A percentile compares a stretch with the other conserved stretches of the same genome.
Evolutionary conservation across 1,284 basidiomycete species (phyloP).

Genomic region (Inonotus obliquus): DNA sequence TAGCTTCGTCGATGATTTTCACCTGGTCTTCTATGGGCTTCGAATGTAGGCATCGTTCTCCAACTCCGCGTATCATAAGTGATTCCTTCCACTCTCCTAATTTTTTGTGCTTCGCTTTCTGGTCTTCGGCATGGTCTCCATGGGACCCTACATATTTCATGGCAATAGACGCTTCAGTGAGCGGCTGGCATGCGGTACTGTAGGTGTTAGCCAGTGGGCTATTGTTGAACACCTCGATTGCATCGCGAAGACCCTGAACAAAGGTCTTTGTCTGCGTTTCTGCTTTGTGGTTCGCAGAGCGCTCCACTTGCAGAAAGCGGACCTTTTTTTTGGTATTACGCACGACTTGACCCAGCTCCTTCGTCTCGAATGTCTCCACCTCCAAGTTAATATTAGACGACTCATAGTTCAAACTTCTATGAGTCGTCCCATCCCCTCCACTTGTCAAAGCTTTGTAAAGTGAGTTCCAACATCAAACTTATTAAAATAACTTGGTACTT

Average conservation of each 20-base stretch:
- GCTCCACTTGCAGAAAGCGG: background rate
- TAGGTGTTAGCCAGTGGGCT: background rate
- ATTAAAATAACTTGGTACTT: background rate
- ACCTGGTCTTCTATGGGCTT: background rate
- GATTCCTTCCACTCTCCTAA: slow-evolving; percentile 22
- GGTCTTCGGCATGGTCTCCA: slow-evolving; percentile 10
- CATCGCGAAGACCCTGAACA: background rate
- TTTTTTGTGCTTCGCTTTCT: slow-evolving; percentile 14
- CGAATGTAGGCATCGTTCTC: slow-evolving; percentile 11
- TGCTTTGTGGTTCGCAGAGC: background rate
- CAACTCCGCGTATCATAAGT: slow-evolving; percentile 16
- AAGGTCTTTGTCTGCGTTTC: background rate
- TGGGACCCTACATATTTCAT: slow-evolving; percentile 3
- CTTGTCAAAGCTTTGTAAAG: background rate
- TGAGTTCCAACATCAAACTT: background rate
- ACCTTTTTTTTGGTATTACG: background rate
- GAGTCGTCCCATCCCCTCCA: background rate
- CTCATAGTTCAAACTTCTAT: background rate
- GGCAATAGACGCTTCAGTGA: slow-evolving; percentile 7
- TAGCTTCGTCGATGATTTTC: background rate
- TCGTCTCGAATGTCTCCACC: background rate
- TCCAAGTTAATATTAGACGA: background rate
- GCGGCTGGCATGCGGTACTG: background rate
- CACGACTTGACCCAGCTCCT: background rate
- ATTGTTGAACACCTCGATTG: background rate